Conservation (phyloP, 1,284 basidiomycete genomes). For the Malassezia equina region DNA sequence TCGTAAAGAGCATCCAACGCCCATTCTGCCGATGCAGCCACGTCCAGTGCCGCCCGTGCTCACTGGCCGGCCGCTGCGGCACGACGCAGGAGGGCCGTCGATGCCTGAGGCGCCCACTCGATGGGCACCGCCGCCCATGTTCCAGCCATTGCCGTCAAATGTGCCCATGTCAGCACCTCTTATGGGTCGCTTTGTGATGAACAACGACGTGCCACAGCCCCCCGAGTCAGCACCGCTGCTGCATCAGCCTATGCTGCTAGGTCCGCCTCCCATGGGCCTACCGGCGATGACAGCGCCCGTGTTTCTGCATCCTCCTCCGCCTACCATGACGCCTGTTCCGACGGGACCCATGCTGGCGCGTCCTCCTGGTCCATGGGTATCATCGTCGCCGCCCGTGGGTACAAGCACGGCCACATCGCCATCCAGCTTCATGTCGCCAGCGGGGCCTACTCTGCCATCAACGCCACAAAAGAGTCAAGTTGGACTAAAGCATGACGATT, state of each 20-base stretch:
- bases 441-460: not conserved
- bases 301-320: not conserved
- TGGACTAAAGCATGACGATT: not conserved
- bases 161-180: not conserved
- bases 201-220: not conserved
- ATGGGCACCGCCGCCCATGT: not conserved
- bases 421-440: not conserved
- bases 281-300: not conserved
- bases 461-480: not conserved
- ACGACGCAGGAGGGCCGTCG: not conserved
- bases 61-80: not conserved
- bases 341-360: not conserved
- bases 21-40: not conserved
- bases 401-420: conserved; percentile 2
- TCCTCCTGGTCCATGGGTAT: not conserved
- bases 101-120: not conserved
- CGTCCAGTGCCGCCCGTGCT: not conserved
- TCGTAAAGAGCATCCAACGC: not conserved
- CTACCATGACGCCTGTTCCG: not conserved
- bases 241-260: not conserved
- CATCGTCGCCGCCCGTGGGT: not conserved
- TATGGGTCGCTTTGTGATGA: not conserved
- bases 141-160: not conserved
- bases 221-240: not conserved
- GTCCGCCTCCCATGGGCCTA: not conserved